Conservation (phyloP, 2,329 filamentous ascomycete genomes). For the Lanzia echinophila region DNA sequence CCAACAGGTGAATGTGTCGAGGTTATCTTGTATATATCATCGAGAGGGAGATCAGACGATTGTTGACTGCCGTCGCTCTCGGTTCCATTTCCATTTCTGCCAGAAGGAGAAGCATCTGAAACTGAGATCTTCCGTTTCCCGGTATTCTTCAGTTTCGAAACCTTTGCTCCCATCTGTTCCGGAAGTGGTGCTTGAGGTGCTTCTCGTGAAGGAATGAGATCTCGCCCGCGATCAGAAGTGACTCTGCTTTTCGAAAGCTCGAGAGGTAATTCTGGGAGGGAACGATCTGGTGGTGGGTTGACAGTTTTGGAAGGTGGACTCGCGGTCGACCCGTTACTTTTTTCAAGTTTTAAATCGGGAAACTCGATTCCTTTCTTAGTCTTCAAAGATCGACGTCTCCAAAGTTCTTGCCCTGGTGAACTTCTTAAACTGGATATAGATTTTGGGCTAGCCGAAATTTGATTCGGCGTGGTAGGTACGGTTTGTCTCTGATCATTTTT, state of each 20-base stretch:
- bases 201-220: constrained; percentile 24
- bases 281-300: constrained; percentile 14
- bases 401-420: constrained; percentile 23
- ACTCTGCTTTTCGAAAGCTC: constrained; percentile 15
- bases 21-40: background rate
- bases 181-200: constrained; percentile 25
- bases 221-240: constrained; percentile 20
- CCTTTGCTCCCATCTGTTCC: constrained; percentile 25
- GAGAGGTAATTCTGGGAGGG: constrained; percentile 15
- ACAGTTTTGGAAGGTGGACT: constrained; percentile 19
- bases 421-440: constrained; percentile 16
- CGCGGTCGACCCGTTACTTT: constrained; percentile 29
- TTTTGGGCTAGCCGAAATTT: constrained; percentile 5
- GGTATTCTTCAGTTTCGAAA: constrained; percentile 27
- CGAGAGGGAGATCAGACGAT: background rate
- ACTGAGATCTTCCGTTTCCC: constrained; percentile 16
- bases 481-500: constrained; percentile 18
- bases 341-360: constrained; percentile 25
- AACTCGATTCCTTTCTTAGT: constrained; percentile 24
- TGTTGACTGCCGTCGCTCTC: background rate
- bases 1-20: constrained; percentile 3
- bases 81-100: background rate
- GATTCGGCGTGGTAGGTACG: constrained; percentile 10
- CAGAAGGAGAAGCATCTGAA: constrained; percentile 9
- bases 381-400: constrained; percentile 25